Percentiles rank a stretch among this genome's conserved stretches.
These are phyloP conservation scores for Gamsiella multidivaricata DNA, from an alignment of 192 early-diverging fungal genomes.

Conservation along the genomic window DNA sequence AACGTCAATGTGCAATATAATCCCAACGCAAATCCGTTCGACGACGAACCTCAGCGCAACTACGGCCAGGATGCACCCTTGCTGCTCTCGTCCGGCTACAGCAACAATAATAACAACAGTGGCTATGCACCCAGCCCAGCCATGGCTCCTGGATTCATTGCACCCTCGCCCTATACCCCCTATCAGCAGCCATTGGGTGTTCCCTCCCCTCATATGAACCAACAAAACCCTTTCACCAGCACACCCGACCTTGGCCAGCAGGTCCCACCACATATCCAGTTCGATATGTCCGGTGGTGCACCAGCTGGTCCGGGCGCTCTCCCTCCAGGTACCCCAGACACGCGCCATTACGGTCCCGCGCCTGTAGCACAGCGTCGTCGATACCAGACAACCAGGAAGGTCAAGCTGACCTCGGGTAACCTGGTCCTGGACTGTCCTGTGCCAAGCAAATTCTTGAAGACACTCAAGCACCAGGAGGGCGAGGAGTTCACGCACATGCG, in stretches of 20 bases:
- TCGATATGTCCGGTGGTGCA: conserved; percentile 27
- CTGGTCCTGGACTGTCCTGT: conserved; percentile 81
- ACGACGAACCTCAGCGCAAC: conserved; percentile 39
- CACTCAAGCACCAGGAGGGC: conserved; percentile 63
- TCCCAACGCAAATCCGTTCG: conserved; percentile 51
- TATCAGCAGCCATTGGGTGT: conserved; percentile 37
- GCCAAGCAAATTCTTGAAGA: conserved; percentile 64
- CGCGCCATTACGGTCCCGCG: conserved; percentile 55
- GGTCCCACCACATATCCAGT: conserved; percentile 31
- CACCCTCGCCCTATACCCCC: conserved; percentile 53
- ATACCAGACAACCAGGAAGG: conserved; percentile 60
- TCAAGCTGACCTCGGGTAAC: conserved; percentile 77
- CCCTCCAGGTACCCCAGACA: conserved; percentile 43
- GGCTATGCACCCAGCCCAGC: conserved; percentile 47
- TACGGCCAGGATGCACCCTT: conserved; percentile 48
- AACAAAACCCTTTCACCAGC: conserved; percentile 41
- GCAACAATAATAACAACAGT: conserved; percentile 13
- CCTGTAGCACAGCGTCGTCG: conserved; percentile 59
- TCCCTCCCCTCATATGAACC: conserved; percentile 30
- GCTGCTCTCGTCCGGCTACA: conserved; percentile 46
- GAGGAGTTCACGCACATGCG: conserved; percentile 93
- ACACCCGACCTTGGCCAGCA: conserved; percentile 28
- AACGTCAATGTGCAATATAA: conserved; percentile 50
- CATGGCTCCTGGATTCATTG: conserved; percentile 30
- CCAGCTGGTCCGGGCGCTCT: neutral